A percentile compares a stretch with the other conserved stretches of the same genome.
These are phyloP conservation scores for Fistulifera solaris DNA, from an alignment of 108 stramenopile genomes.

Conservation along the genomic window DNA sequence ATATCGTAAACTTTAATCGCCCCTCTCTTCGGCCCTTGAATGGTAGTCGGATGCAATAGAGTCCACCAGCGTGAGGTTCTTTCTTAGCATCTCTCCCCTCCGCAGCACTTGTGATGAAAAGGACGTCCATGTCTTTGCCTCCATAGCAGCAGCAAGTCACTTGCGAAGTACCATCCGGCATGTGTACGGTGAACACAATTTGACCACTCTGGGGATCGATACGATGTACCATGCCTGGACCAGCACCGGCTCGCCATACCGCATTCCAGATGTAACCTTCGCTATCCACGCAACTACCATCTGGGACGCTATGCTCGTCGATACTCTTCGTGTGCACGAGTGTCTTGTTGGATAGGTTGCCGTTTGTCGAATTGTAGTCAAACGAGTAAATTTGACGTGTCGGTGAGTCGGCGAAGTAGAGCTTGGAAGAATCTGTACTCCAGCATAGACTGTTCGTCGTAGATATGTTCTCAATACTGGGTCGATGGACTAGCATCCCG, in stretches of 20 bases:
- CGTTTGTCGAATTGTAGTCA: conserved; percentile 19
- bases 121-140: conserved; percentile 27
- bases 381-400: conserved; percentile 13
- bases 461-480: conserved; percentile 23
- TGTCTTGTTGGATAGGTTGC: conserved; percentile 9
- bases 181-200: conserved; percentile 25
- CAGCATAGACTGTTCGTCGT: conserved; percentile 34
- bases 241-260: conserved; percentile 26
- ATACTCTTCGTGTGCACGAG: conserved; percentile 12
- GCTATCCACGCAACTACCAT: conserved; percentile 37
- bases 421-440: conserved; percentile 15
- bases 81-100: conserved; percentile 13
- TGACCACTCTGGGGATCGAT: conserved; percentile 28
- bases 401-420: conserved; percentile 45
- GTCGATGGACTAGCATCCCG: conserved; percentile 13
- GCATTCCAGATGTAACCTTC: conserved; percentile 45
- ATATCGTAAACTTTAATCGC: conserved; percentile 5
- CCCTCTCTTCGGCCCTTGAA: conserved; percentile 11
- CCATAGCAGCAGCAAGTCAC: conserved; percentile 45
- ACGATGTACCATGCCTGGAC: conserved; percentile 23
- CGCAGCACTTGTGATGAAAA: conserved; percentile 33
- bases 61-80: conserved; percentile 31
- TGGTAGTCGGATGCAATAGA: conserved; percentile 33
- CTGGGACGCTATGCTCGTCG: conserved; percentile 17
- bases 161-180: conserved; percentile 33